These are phyloP conservation scores for Antitrichia curtipendula DNA, from an alignment of 225 moss, liverwort and hornwort genomes.

Conservation along the genomic window DNA sequence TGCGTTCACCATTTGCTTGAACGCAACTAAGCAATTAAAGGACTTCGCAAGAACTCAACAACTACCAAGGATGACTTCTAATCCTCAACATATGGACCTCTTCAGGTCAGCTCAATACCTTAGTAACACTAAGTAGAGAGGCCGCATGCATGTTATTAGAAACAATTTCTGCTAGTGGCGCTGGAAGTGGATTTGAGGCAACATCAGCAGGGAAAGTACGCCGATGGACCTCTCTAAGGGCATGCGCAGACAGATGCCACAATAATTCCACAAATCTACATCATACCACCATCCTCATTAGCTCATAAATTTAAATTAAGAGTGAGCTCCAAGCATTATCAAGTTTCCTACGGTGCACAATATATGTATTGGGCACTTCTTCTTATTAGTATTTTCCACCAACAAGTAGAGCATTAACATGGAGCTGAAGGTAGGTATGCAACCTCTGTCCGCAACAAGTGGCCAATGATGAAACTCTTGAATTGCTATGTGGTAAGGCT, in stretches of 20 bases:
- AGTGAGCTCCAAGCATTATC: background rate
- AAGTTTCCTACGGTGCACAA: background rate
- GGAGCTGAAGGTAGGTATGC: background rate
- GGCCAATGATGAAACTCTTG: constrained; percentile 92
- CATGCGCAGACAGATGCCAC: constrained; percentile 99
- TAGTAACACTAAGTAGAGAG: constrained; percentile 84
- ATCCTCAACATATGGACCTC: background rate
- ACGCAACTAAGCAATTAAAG: background rate
- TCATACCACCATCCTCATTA: constrained; percentile 18
- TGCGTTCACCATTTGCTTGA: background rate
- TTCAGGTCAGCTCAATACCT: constrained; percentile 34
- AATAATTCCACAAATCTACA: constrained; percentile 94
- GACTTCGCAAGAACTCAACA: background rate
- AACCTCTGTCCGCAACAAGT: constrained; percentile 98
- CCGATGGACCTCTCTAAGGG: constrained; percentile 91
- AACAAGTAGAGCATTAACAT: background rate
- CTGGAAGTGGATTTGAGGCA: constrained; percentile 77
- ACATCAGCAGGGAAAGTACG: constrained; percentile 84
- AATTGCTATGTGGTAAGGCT: constrained; percentile 94
- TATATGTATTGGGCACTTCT: background rate
- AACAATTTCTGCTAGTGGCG: constrained; percentile 82
- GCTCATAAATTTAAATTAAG: background rate
- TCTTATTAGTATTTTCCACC: background rate
- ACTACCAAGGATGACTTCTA: background rate
- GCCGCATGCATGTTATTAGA: constrained; percentile 82